Conservation (phyloP, 805 yeast species). For the Candida sithepensis region DNA sequence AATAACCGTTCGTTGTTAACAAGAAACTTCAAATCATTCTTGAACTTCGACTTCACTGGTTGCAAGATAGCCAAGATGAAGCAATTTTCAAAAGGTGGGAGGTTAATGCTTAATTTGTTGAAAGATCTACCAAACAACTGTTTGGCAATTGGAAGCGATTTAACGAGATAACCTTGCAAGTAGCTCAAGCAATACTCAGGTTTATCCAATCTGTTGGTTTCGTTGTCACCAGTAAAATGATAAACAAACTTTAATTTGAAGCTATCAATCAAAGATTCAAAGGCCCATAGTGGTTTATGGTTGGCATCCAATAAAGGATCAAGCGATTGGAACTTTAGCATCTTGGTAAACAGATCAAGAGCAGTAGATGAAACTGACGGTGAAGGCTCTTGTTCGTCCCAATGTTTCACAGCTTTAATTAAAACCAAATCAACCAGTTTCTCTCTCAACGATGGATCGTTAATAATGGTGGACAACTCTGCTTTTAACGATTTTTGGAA, state of each 20-base stretch:
- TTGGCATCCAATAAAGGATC: constrained; percentile 9
- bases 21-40: constrained; percentile 20
- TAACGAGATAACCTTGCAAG: constrained; percentile 38
- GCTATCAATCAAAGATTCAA: constrained; percentile 43
- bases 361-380: background rate
- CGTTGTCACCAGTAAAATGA: constrained; percentile 55
- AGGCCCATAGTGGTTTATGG: constrained; percentile 36
- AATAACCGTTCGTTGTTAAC: constrained; percentile 41
- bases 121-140: constrained; percentile 30
- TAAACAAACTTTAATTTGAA: constrained; percentile 49
- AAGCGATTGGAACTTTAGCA: constrained; percentile 31
- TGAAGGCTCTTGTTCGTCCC: constrained; percentile 1
- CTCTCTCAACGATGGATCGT: background rate
- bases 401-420: background rate
- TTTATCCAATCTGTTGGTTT: constrained; percentile 60
- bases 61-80: constrained; percentile 45
- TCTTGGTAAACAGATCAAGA: constrained; percentile 1
- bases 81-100: constrained; percentile 27
- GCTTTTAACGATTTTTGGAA: background rate
- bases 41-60: constrained; percentile 43
- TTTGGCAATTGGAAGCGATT: constrained; percentile 27
- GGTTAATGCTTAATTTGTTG: constrained; percentile 2
- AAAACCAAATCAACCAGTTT: background rate
- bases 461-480: background rate
- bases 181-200: constrained; percentile 70